These are phyloP conservation scores for Fusarium globosum DNA, from an alignment of 2,329 filamentous ascomycete genomes.

Conservation along the genomic window DNA sequence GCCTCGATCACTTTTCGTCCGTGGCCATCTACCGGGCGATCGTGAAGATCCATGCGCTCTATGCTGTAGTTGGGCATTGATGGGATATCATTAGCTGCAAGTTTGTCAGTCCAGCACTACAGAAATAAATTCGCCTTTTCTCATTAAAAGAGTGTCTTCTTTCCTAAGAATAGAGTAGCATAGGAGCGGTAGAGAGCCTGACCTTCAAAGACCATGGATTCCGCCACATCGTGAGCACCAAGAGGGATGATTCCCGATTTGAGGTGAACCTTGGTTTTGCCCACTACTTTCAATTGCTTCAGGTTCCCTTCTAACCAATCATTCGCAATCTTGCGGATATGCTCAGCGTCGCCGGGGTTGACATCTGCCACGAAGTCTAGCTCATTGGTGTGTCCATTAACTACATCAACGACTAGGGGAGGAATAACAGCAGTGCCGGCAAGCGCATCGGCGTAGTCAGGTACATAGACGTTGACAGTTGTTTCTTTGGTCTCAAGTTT, in stretches of 20 bases:
- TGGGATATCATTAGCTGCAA: slow-evolving; percentile 76
- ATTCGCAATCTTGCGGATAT: slow-evolving; percentile 82
- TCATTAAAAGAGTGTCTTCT: slow-evolving; percentile 60
- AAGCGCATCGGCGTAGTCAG: slow-evolving; percentile 81
- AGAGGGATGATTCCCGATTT: slow-evolving; percentile 84
- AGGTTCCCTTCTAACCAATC: slow-evolving; percentile 88
- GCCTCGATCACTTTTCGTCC: slow-evolving; percentile 77
- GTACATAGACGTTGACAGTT: slow-evolving; percentile 80
- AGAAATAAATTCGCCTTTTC: slow-evolving; percentile 33
- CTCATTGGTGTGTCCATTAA: slow-evolving; percentile 79
- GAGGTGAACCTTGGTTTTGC: slow-evolving; percentile 77
- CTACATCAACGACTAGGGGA: slow-evolving; percentile 77
- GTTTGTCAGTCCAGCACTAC: slow-evolving; percentile 46
- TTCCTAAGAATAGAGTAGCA: slow-evolving; percentile 70
- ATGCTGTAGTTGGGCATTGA: slow-evolving; percentile 85
- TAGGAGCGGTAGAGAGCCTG: slow-evolving; percentile 74
- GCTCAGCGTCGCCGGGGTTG: slow-evolving; percentile 78
- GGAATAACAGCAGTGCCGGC: slow-evolving; percentile 83
- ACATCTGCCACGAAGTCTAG: slow-evolving; percentile 85
- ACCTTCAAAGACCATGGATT: slow-evolving; percentile 86
- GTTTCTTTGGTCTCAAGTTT: slow-evolving; percentile 80
- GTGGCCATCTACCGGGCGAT: slow-evolving; percentile 65
- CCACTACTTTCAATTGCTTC: slow-evolving; percentile 75
- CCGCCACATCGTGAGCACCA: slow-evolving; percentile 79
- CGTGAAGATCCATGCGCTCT: slow-evolving; percentile 80